Evolutionary conservation across 768 basidiomycete genomes (phyloP).

Genomic region (Lactifluus hygrophoroides): DNA sequence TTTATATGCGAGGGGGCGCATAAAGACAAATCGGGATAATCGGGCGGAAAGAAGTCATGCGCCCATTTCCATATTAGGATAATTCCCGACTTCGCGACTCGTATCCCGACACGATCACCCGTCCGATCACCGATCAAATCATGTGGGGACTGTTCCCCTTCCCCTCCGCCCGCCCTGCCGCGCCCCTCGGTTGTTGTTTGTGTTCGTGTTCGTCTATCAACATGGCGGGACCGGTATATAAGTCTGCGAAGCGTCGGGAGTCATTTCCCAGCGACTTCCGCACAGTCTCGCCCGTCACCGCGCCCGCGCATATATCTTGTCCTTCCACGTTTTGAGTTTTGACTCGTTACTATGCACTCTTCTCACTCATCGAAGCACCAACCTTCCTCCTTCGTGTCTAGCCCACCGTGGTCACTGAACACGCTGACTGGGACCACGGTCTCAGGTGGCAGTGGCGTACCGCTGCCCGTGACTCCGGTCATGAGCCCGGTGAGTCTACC

Average conservation of each 20-base stretch:
- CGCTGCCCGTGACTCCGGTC: constrained; percentile 8
- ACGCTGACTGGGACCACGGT: constrained; percentile 9
- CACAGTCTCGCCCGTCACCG: background rate
- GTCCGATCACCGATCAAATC: background rate
- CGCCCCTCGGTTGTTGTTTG: background rate
- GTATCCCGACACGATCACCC: no score
- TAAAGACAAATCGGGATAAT: background rate
- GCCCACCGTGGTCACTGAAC: constrained; percentile 18
- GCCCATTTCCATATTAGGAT: background rate
- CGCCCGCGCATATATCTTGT: background rate
- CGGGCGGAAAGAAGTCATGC: background rate
- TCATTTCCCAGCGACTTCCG: background rate
- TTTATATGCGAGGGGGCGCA: no score
- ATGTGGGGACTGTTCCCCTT: background rate
- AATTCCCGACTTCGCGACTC: background rate
- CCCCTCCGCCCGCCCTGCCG: background rate
- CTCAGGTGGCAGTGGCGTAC: background rate
- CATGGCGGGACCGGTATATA: constrained; percentile 2
- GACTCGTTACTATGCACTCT: constrained; percentile 9
- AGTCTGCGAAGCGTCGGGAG: background rate
- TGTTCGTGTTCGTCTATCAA: background rate
- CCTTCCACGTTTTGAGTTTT: background rate
- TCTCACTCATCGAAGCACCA: constrained; percentile 13
- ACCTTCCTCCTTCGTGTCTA: constrained; percentile 10
- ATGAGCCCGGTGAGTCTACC: constrained; percentile 15